Evolutionary conservation across 2,329 filamentous ascomycete genomes (phyloP), one percentile per base, ranked within the genome.

Genomic region (Verticillium klebahnii): DNA sequence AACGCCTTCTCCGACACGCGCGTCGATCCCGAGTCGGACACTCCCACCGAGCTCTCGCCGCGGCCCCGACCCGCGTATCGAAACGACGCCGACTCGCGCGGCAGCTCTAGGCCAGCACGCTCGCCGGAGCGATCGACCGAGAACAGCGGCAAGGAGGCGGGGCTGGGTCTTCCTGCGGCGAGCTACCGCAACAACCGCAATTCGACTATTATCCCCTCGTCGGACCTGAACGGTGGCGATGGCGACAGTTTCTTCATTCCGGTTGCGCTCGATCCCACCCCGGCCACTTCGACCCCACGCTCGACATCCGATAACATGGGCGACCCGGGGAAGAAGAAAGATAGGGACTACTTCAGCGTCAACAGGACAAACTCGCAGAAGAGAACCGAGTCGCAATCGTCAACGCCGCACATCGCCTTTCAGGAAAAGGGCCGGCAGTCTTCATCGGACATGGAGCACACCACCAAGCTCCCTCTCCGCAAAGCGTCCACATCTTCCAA

Each of bases 351-450:
- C 67, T 89, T 89, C 69, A 78, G 73, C 58, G 69, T 76, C 6
- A 64, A 77, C 37, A 82, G 80, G 70, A 70, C 75, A n/a, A 67
- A 73, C 2, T 67, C 75, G 17, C 80, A 85, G 59, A 82, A 76
- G 67, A 80, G 79, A 57, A 70, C 69, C 17, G 82, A 83, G 54
- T 83, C 82, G 1, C 78, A 80, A 61, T 73, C 78, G 63, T 84
- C 87, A 2, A 93, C 91, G 17, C 92, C 93, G n/a, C 93, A 97
- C 70, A 96, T 96, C 69, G 90, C 92, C 25, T 96, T 93, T 72
- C 92, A 96, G 73, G 92, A 96, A 69, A 95, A 93, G 74, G 86
- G 86, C 2, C 85, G 90, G 55, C 82, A 86, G 63, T 76, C 82
- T 5, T 88, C 87, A 1, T 85, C 87, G 2, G 85, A 89, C 12